phyloP scores from a whole-genome alignment of 768 basidiomycete genomes.

The Mycena sanguinolenta region DNA sequence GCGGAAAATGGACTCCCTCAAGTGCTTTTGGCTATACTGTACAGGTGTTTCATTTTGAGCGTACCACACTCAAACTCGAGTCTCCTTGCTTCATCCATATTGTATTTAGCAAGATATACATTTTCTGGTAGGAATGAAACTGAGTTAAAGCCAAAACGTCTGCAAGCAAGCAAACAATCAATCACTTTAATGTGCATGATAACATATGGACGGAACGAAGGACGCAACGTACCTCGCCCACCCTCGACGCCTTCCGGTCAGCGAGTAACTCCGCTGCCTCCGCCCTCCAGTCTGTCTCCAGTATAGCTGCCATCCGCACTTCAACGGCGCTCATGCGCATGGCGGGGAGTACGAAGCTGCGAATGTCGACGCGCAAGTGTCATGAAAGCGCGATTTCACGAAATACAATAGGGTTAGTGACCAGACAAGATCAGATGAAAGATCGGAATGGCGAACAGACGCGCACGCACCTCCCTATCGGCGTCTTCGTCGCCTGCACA shows the following conservation, averaged over 20 bases:
- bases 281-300: constrained; percentile 9
- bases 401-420: too few species aligned
- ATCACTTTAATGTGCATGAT: background rate
- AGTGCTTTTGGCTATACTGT: too few species aligned
- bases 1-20: too few species aligned
- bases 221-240: background rate
- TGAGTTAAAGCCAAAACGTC: background rate
- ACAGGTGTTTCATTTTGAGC: too few species aligned
- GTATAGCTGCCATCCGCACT: constrained; percentile 1
- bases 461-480: background rate
- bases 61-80: too few species aligned
- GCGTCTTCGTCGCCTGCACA: background rate
- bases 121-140: background rate
- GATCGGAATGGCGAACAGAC: background rate
- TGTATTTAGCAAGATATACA: constrained; percentile 2
- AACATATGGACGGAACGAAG: too few species aligned
- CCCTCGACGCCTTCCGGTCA: background rate
- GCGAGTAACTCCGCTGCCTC: constrained; percentile 1
- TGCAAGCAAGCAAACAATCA: background rate
- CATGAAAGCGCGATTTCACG: background rate
- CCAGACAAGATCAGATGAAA: background rate
- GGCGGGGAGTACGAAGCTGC: background rate
- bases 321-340: constrained; percentile 11
- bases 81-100: constrained; percentile 4
- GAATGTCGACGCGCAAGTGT: background rate